These are phyloP conservation scores for Stenocarpella maydis DNA, from an alignment of 2,329 filamentous ascomycete species.

Conservation along the genomic window DNA sequence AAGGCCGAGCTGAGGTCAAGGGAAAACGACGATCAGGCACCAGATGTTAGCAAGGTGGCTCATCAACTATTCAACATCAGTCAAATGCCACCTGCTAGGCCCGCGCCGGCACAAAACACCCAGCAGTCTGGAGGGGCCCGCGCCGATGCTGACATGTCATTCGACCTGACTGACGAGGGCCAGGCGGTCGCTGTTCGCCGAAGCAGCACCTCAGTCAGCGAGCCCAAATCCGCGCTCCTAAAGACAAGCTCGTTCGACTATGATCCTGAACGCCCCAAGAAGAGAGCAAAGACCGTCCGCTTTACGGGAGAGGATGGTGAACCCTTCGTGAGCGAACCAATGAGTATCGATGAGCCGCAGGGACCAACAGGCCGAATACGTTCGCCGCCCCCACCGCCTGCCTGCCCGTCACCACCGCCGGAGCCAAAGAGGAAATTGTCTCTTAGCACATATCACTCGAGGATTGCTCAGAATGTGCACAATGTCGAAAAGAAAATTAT, in stretches of 20 bases:
- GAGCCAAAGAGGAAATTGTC: conserved; percentile 31
- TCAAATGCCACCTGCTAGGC: neutral
- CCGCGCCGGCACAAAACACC: neutral
- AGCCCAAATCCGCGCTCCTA: neutral
- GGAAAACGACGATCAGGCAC: conserved; percentile 53
- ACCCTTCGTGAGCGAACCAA: conserved; percentile 38
- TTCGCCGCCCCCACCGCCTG: conserved; percentile 13
- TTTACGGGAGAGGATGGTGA: conserved; percentile 43
- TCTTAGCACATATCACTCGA: conserved; percentile 21
- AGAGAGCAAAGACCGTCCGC: conserved; percentile 49
- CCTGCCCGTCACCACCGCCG: conserved; percentile 18
- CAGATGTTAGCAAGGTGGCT: conserved; percentile 43
- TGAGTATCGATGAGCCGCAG: conserved; percentile 37
- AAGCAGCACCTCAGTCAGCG: conserved; percentile 2
- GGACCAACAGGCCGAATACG: conserved; percentile 4
- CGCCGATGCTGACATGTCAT: neutral
- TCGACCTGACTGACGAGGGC: conserved; percentile 8
- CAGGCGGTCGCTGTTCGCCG: conserved; percentile 28
- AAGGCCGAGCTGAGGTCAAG: conserved; percentile 53
- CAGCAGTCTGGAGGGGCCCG: neutral
- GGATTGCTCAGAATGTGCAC: conserved; percentile 36
- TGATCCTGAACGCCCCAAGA: conserved; percentile 35
- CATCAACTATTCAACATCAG: conserved; percentile 43
- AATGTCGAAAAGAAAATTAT: conserved; percentile 39
- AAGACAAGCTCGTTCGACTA: conserved; percentile 25